Conservation (phyloP, 176 grass and related monocot genomes). For the Echinochloa phyllopogon region DNA sequence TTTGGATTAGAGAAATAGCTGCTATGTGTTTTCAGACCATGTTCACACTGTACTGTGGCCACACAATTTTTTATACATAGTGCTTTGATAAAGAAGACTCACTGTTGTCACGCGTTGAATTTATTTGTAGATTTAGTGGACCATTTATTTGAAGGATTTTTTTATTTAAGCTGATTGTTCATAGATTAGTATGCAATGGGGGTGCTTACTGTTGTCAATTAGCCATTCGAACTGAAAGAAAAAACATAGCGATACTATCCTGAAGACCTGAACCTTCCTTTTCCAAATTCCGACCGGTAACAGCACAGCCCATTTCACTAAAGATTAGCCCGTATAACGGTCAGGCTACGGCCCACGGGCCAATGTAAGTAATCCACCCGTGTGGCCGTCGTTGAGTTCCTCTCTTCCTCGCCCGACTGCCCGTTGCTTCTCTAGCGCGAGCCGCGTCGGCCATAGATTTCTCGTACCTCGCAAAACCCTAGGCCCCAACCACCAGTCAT, state of each 20-base stretch:
- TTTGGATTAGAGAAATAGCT: background rate
- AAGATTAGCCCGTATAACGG: background rate
- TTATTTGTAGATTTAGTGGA: background rate
- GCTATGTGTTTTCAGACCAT: background rate
- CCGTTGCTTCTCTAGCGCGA: slow-evolving; percentile 2
- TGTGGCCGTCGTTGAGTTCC: background rate
- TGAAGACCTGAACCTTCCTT: too few relatives aligned
- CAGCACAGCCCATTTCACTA: background rate
- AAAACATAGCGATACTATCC: too few relatives aligned
- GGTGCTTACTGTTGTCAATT: background rate
- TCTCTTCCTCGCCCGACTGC: background rate
- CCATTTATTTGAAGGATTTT: background rate
- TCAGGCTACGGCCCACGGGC: background rate
- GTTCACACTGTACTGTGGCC: background rate
- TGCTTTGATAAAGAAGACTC: background rate
- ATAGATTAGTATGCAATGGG: background rate
- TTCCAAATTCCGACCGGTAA: background rate
- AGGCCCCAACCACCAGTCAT: slow-evolving; percentile 40
- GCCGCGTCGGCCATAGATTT: slow-evolving; percentile 18
- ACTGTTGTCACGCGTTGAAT: background rate
- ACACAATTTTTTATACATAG: background rate
- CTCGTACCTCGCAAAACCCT: slow-evolving; percentile 47
- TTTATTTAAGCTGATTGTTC: background rate
- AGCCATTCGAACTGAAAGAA: background rate
- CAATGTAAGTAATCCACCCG: background rate